A percentile compares a stretch with the other conserved stretches of the same genome.
These are phyloP conservation scores for Backusella westeae DNA, from an alignment of 192 early-diverging fungal species.

Conservation along the genomic window DNA sequence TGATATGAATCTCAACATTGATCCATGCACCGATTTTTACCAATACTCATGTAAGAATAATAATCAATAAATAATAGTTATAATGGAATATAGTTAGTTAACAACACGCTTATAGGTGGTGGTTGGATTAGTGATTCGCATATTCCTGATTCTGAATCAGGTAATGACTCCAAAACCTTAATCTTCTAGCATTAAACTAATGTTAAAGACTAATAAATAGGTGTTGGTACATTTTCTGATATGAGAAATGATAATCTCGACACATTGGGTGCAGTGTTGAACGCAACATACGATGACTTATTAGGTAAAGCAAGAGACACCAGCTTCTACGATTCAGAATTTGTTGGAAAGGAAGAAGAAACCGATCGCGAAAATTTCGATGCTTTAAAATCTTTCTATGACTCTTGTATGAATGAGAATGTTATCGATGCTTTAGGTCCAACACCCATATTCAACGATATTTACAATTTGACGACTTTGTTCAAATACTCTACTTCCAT, in stretches of 20 bases:
- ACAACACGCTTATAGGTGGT: slow-evolving; percentile 40
- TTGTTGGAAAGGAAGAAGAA: slow-evolving; percentile 20
- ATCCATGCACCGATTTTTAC: slow-evolving; percentile 72
- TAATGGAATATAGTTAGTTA: background rate
- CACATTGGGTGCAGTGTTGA: slow-evolving; percentile 45
- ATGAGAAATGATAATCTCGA: slow-evolving; percentile 32
- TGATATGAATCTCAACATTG: slow-evolving; percentile 50
- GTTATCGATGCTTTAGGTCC: slow-evolving; percentile 38
- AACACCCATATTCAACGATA: slow-evolving; percentile 37
- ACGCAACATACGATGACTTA: slow-evolving; percentile 38
- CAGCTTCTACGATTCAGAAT: slow-evolving; percentile 4
- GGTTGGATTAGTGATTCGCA: slow-evolving; percentile 49
- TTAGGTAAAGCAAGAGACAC: background rate
- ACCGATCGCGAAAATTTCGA: slow-evolving; percentile 50
- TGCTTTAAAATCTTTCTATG: slow-evolving; percentile 55
- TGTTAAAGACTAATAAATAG: background rate
- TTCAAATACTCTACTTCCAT: background rate
- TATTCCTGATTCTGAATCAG: slow-evolving; percentile 62
- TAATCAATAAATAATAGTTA: background rate
- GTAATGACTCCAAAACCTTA: background rate
- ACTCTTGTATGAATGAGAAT: slow-evolving; percentile 54
- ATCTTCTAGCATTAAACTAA: background rate
- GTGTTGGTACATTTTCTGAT: slow-evolving; percentile 19
- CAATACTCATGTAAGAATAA: slow-evolving; percentile 54
- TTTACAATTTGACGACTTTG: background rate